Evolutionary conservation across 257 asterid genomes (phyloP).

Genomic region (Plectranthus barbatus): DNA sequence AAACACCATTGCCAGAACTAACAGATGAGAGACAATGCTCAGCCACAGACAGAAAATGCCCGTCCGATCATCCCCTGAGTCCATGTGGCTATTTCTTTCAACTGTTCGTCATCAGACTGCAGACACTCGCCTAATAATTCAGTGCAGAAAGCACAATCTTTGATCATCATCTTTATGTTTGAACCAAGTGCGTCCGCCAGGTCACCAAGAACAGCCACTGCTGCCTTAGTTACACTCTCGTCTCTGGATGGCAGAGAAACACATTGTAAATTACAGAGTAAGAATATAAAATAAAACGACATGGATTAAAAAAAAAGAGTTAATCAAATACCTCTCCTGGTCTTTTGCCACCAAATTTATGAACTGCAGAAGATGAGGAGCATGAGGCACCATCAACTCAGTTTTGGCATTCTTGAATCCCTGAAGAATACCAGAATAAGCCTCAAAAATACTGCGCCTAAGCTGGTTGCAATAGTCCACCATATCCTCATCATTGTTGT

Average conservation of each 20-base stretch:
- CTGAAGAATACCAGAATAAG: conserved; percentile 81
- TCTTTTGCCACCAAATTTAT: conserved; percentile 62
- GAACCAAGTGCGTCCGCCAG: conserved; percentile 84
- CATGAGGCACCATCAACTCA: conserved; percentile 62
- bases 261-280: background rate
- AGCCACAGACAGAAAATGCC: conserved; percentile 44
- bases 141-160: conserved; percentile 38
- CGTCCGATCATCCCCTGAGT: conserved; percentile 82
- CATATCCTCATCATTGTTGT: conserved; percentile 61
- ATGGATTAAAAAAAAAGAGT: background rate
- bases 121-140: conserved; percentile 69
- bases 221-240: conserved; percentile 73
- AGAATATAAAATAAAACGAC: background rate
- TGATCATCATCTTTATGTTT: conserved; percentile 42
- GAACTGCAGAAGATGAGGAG: conserved; percentile 69
- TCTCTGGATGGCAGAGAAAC: conserved; percentile 34
- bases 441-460: conserved; percentile 72
- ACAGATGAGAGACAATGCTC: conserved; percentile 31
- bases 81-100: conserved; percentile 85
- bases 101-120: conserved; percentile 67
- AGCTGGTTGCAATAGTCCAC: conserved; percentile 69
- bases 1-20: background rate
- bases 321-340: conserved; percentile 34
- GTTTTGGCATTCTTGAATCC: conserved; percentile 69
- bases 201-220: conserved; percentile 81